Conservation (phyloP, 1,284 basidiomycete species). For the Veloboletus limbatus region DNA sequence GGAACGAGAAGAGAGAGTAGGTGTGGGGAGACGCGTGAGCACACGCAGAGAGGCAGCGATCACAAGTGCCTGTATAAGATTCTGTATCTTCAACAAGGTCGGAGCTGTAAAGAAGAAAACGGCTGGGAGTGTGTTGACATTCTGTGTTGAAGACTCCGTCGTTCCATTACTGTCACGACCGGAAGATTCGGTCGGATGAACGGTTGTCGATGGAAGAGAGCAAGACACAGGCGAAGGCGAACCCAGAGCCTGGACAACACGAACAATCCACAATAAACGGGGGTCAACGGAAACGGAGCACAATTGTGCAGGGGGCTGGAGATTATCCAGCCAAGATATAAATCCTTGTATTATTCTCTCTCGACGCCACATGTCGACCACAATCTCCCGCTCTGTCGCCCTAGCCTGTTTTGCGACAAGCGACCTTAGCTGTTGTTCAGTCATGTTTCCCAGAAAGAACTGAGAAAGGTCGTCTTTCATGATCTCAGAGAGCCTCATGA, state of each 20-base stretch:
- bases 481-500: constrained; percentile 49
- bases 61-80: constrained; percentile 66
- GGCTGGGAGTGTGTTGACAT: constrained; percentile 51
- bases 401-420: constrained; percentile 51
- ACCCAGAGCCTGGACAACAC: constrained; percentile 48
- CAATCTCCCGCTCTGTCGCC: constrained; percentile 48
- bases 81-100: constrained; percentile 57
- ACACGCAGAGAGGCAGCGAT: constrained; percentile 60
- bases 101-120: constrained; percentile 58
- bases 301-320: constrained; percentile 17
- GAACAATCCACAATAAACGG: constrained; percentile 41
- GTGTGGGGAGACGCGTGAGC: constrained; percentile 45
- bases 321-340: constrained; percentile 40
- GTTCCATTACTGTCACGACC: constrained; percentile 1
- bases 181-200: constrained; percentile 4
- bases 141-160: constrained; percentile 9
- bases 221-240: constrained; percentile 46
- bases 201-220: constrained; percentile 33
- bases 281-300: constrained; percentile 14
- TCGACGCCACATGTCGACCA: constrained; percentile 50
- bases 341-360: constrained; percentile 37
- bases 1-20: neutral
- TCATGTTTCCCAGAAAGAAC: constrained; percentile 57
- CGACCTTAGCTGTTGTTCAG: constrained; percentile 52
- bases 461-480: constrained; percentile 67